phyloP scores from a whole-genome alignment of 768 basidiomycete species.

The Suillus alpinus region DNA sequence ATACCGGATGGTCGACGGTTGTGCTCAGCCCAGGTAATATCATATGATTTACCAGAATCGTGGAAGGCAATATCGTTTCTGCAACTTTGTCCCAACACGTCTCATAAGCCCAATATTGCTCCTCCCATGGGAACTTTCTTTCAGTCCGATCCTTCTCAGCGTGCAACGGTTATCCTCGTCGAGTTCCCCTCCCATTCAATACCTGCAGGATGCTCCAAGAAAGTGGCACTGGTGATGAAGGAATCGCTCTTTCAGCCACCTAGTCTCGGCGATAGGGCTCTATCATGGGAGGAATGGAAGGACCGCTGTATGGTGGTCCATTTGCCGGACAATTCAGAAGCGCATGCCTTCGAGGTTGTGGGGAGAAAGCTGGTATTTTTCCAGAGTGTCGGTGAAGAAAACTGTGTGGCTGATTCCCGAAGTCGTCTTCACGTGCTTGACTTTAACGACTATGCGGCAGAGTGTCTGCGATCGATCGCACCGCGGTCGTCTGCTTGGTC shows the following conservation, averaged over 20 bases:
- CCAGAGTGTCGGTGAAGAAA: constrained; percentile 22
- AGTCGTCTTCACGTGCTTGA: constrained; percentile 29
- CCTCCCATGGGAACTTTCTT: constrained; percentile 49
- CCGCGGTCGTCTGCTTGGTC: constrained; percentile 28
- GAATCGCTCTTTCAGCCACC: constrained; percentile 49
- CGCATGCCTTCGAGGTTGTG: constrained; percentile 26
- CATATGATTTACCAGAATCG: constrained; percentile 53
- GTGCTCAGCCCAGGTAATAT: constrained; percentile 13
- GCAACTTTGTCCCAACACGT: constrained; percentile 47
- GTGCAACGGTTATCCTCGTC: constrained; percentile 42
- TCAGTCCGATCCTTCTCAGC: constrained; percentile 50
- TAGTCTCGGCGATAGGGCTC: constrained; percentile 41
- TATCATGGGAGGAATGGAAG: constrained; percentile 59
- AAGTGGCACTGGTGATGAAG: constrained; percentile 52
- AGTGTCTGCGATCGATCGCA: constrained; percentile 25
- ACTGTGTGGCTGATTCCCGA: constrained; percentile 10
- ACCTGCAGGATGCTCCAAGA: constrained; percentile 31
- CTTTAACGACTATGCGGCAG: constrained; percentile 26
- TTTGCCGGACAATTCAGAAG: constrained; percentile 24
- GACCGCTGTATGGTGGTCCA: constrained; percentile 34
- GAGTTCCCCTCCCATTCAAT: constrained; percentile 40
- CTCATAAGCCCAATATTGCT: constrained; percentile 35
- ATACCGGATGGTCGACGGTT: constrained; percentile 14
- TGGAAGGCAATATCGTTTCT: constrained; percentile 46
- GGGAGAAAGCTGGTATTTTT: constrained; percentile 31